phyloP scores from a whole-genome alignment of 2,329 filamentous ascomycete genomes.

The Pseudogymnoascus sp. region DNA sequence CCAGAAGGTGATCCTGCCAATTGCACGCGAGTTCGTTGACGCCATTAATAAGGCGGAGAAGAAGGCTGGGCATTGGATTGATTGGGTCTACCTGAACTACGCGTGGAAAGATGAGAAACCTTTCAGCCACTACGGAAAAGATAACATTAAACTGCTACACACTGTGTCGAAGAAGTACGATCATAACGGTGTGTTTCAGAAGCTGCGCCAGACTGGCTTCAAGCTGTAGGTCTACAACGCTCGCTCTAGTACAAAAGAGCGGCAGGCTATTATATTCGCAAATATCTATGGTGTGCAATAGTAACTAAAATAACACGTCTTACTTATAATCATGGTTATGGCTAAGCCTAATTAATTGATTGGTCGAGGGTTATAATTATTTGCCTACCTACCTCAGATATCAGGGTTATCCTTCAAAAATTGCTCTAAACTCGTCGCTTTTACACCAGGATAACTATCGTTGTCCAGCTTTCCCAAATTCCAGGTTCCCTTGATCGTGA shows the following conservation, averaged over 20 bases:
- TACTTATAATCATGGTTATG: neutral
- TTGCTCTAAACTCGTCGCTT: neutral
- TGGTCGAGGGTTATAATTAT: neutral
- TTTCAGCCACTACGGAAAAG: constrained; percentile 34
- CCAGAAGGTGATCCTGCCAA: constrained; percentile 23
- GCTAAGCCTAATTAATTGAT: neutral
- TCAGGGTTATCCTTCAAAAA: neutral
- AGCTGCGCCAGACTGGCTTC: constrained; percentile 18
- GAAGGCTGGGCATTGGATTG: constrained; percentile 12
- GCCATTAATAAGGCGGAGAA: constrained; percentile 12
- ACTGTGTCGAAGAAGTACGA: constrained; percentile 32
- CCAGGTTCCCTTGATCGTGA: constrained; percentile 9
- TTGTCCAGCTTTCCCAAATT: constrained; percentile 3
- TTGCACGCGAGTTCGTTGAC: constrained; percentile 17
- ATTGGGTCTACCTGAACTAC: constrained; percentile 41
- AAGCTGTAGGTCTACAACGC: constrained; percentile 27
- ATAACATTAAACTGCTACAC: constrained; percentile 31
- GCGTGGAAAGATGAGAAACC: constrained; percentile 36
- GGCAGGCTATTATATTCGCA: neutral
- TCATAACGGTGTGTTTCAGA: constrained; percentile 33
- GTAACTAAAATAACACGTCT: too few species aligned
- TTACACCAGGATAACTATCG: neutral
- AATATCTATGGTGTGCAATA: neutral
- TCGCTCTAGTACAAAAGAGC: neutral
- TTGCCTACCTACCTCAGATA: neutral